phyloP scores from a whole-genome alignment of 768 basidiomycete species.

The Kwoniella botswanensis region DNA sequence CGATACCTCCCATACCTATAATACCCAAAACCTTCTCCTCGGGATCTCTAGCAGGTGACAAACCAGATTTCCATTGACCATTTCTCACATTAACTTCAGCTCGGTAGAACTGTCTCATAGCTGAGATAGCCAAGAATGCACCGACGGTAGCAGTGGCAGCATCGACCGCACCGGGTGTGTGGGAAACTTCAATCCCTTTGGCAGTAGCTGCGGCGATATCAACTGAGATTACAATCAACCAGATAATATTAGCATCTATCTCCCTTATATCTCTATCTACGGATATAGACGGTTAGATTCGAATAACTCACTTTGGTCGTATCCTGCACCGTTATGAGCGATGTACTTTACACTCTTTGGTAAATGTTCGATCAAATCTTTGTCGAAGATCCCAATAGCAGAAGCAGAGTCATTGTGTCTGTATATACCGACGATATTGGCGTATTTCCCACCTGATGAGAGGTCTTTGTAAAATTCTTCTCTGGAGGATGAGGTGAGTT shows the following conservation, averaged over 20 bases:
- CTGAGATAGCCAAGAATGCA: conserved; percentile 45
- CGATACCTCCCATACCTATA: conserved; percentile 59
- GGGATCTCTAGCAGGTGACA: conserved; percentile 54
- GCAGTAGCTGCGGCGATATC: conserved; percentile 75
- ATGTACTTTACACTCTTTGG: conserved; percentile 30
- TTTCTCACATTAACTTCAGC: conserved; percentile 29
- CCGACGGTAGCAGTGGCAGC: conserved; percentile 73
- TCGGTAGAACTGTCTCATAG: conserved; percentile 40
- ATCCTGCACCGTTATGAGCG: conserved; percentile 34
- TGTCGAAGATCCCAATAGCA: conserved; percentile 73
- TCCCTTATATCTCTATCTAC: no score
- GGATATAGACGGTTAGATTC: no score
- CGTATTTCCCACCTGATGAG: conserved; percentile 68
- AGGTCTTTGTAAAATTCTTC: conserved; percentile 72
- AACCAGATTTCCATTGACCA: conserved; percentile 31
- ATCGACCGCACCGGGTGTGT: conserved; percentile 88
- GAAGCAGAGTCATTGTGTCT: conserved; percentile 69
- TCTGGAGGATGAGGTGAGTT: conserved; percentile 67
- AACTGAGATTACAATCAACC: conserved; percentile 53
- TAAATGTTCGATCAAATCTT: conserved; percentile 66
- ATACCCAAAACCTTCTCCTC: conserved; percentile 57
- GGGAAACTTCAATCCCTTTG: conserved; percentile 67
- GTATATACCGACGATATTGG: conserved; percentile 75
- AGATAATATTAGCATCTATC: no score
- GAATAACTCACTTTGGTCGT: conserved; percentile 58